Evolutionary conservation across 1,284 basidiomycete species (phyloP), one percentile per base, ranked within the genome.

Genomic region (Cystobasidium sp.): DNA sequence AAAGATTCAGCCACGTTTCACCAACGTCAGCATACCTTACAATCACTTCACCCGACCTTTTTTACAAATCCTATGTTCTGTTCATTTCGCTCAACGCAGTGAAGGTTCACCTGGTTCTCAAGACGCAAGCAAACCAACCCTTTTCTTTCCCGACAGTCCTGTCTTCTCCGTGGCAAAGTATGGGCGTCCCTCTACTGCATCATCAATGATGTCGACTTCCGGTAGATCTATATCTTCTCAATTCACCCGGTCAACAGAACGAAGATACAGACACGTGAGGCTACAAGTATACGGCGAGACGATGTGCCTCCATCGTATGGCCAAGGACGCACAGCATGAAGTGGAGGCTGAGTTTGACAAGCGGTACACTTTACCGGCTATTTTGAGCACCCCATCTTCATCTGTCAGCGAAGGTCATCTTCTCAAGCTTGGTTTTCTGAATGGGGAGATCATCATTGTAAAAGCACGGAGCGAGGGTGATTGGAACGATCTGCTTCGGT

Each of bases 401-500:
- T 61, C 56, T 22, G 8, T 43, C 22, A 20, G 22, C 18, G 58
- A 44, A 1, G 43, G n/a, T 8, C 22, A 56, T 18, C 16, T 52
- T 6, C 47, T 70, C 20, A 46, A 62, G 31, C 58, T 70, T 12
- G 46, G 41, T 18, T 70, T 70, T 31, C 24, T 59, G 24, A 47
- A 43, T n/a, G 56, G 58, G 16, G 22, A 51, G 12, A 24, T 37
- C 5, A 14, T 62, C 22, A 16, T 52, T 8, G 9, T 70, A 3
- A 43, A 24, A 22, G 39, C 46, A 6, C 0, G 20, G 10, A 55
- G 51, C 37, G 58, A 63, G 20, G n/a, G n/a, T n/a, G 58, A 51
- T 20, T 70, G 68, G 68, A 12, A 14, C 16, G 68, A 70, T 52
- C 56, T 69, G 9, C 20, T 69, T 3, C 7, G 24, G 12, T 58